Evolutionary conservation across 163 green algal genomes (phyloP).

Genomic region (Scenedesmus sp.): DNA sequence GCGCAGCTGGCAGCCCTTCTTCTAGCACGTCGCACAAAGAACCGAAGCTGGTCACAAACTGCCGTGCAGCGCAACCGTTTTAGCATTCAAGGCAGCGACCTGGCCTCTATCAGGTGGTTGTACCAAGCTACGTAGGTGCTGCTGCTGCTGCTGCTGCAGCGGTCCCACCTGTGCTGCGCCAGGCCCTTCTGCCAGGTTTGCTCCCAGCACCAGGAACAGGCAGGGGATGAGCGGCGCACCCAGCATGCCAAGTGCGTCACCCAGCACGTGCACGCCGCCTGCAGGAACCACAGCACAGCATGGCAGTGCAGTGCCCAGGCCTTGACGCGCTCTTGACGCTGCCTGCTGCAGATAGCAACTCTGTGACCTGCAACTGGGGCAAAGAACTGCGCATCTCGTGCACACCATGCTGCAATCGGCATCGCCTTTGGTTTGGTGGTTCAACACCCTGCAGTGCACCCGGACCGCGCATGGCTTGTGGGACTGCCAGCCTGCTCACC

Average conservation of each 20-base stretch:
- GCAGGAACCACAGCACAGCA: not conserved
- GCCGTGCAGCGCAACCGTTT: no score
- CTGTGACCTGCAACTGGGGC: not conserved
- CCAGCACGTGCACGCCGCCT: conserved; percentile 13
- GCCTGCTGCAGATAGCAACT: not conserved
- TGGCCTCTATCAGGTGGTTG: no score
- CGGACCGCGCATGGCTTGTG: no score
- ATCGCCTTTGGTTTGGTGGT: no score
- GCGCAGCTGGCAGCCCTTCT: no score
- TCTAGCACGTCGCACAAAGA: no score
- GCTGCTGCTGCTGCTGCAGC: not conserved
- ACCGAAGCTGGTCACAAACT: no score
- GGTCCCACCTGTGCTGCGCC: conserved; percentile 4
- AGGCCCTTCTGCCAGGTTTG: conserved; percentile 52
- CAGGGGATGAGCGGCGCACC: conserved; percentile 41
- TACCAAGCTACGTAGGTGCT: not conserved
- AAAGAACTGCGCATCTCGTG: not conserved
- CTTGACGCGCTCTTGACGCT: not conserved
- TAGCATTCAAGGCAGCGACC: no score
- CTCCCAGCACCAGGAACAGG: conserved; percentile 53
- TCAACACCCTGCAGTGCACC: no score
- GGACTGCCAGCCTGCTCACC: not conserved
- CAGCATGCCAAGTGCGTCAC: conserved; percentile 21
- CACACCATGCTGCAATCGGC: not conserved
- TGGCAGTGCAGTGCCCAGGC: not conserved